Conservation (phyloP, 352 stramenopile species). For the Blastocystis sp. region DNA sequence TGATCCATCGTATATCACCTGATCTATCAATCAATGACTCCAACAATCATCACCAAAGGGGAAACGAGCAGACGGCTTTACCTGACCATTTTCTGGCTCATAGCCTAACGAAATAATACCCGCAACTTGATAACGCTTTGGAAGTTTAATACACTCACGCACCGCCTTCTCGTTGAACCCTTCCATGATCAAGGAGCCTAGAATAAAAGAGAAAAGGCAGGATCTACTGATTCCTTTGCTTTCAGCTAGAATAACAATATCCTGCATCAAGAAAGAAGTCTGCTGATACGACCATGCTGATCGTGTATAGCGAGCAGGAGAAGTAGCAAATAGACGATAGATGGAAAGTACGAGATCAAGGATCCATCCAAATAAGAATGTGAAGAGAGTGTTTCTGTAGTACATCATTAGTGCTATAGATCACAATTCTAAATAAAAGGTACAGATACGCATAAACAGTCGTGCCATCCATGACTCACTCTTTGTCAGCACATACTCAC, state of each 20-base stretch:
- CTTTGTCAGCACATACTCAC: background rate
- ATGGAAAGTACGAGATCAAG: constrained; percentile 7
- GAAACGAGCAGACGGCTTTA: constrained; percentile 24
- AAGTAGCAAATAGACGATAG: background rate
- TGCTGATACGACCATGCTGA: constrained; percentile 51
- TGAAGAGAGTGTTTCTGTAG: constrained; percentile 21
- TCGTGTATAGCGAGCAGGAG: background rate
- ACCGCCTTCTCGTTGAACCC: constrained; percentile 36
- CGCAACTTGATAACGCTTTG: constrained; percentile 53
- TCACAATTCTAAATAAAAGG: background rate
- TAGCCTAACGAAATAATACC: constrained; percentile 47
- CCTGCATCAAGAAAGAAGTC: constrained; percentile 31
- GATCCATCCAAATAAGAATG: constrained; percentile 56
- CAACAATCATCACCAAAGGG: background rate
- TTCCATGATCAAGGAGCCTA: constrained; percentile 57
- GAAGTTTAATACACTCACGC: constrained; percentile 1
- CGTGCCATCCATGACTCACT: background rate
- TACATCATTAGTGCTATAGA: background rate
- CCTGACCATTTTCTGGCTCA: background rate
- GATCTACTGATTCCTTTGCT: constrained; percentile 49
- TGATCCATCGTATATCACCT: constrained; percentile 33
- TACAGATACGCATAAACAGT: background rate
- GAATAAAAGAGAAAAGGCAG: background rate
- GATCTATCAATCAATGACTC: background rate
- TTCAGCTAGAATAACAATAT: constrained; percentile 44